phyloP scores from a whole-genome alignment of 1,139 yeast species.

The Candida neerlandica region DNA sequence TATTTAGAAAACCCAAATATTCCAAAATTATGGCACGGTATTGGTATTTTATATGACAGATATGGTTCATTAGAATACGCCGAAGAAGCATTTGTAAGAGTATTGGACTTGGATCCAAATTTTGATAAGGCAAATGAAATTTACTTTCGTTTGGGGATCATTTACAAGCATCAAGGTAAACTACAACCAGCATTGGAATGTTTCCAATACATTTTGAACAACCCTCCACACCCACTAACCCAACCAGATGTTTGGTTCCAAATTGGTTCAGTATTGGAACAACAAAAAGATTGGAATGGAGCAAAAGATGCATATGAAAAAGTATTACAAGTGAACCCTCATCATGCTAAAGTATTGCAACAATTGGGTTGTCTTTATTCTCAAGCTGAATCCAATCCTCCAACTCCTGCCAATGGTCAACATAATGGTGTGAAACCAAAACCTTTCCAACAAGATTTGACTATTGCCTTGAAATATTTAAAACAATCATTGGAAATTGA shows the following conservation, averaged over 20 bases:
- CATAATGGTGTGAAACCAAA: constrained; percentile 17
- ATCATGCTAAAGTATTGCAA: constrained; percentile 93
- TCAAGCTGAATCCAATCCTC: constrained; percentile 55
- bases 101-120: constrained; percentile 90
- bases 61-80: constrained; percentile 96
- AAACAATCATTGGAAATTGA: constrained; percentile 89
- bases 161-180: constrained; percentile 92
- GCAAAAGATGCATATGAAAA: constrained; percentile 96
- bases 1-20: constrained; percentile 92
- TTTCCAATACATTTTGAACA: constrained; percentile 83
- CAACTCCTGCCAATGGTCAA: constrained; percentile 20
- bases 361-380: constrained; percentile 95
- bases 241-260: constrained; percentile 99
- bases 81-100: constrained; percentile 96
- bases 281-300: constrained; percentile 85
- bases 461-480: constrained; percentile 77
- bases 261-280: constrained; percentile 93
- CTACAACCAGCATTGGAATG: constrained; percentile 87
- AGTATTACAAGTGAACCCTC: constrained; percentile 85
- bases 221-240: constrained; percentile 94
- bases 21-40: constrained; percentile 98
- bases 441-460: constrained; percentile 66
- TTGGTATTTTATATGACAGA: constrained; percentile 92
- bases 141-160: constrained; percentile 94
- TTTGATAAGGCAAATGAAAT: constrained; percentile 96